phyloP scores from a whole-genome alignment of 179 eudicot genomes.

The Corrigiola litoralis region DNA sequence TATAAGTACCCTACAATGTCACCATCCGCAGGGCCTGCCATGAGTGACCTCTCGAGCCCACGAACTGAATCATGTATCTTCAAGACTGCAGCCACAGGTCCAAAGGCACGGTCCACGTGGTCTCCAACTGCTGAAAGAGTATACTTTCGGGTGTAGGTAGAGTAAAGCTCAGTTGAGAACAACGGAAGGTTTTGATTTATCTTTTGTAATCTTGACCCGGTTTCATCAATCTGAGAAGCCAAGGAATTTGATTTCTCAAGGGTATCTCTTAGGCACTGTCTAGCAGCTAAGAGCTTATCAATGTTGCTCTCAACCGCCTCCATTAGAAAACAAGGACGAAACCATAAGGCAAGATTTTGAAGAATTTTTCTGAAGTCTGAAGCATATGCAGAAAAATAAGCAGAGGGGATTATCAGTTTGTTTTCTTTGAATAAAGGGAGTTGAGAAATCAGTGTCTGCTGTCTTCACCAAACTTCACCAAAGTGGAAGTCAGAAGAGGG shows the following conservation, averaged over 20 bases:
- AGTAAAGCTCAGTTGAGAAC: slow-evolving; percentile 34
- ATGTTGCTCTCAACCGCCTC: slow-evolving; percentile 18
- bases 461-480: slow-evolving; percentile 64
- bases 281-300: slow-evolving; percentile 45
- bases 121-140: slow-evolving; percentile 34
- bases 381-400: not conserved
- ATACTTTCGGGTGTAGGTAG: slow-evolving; percentile 27
- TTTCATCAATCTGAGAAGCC: slow-evolving; percentile 31
- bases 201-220: slow-evolving; percentile 26
- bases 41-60: slow-evolving; percentile 39
- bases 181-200: slow-evolving; percentile 28
- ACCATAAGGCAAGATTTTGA: slow-evolving; percentile 6
- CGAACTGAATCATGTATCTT: slow-evolving; percentile 47
- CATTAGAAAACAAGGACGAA: slow-evolving; percentile 10
- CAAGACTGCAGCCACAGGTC: slow-evolving; percentile 58
- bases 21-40: slow-evolving; percentile 16
- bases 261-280: slow-evolving; percentile 43
- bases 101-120: slow-evolving; percentile 48
- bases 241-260: slow-evolving; percentile 50
- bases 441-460: slow-evolving; percentile 23
- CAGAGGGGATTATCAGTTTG: not conserved
- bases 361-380: not conserved
- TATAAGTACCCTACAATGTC: slow-evolving; percentile 38
- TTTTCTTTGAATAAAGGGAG: slow-evolving; percentile 15
- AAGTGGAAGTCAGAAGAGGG: slow-evolving; percentile 22